These are phyloP conservation scores for Sicyos edulis DNA, from an alignment of 306 rosid genomes.

Conservation along the genomic window DNA sequence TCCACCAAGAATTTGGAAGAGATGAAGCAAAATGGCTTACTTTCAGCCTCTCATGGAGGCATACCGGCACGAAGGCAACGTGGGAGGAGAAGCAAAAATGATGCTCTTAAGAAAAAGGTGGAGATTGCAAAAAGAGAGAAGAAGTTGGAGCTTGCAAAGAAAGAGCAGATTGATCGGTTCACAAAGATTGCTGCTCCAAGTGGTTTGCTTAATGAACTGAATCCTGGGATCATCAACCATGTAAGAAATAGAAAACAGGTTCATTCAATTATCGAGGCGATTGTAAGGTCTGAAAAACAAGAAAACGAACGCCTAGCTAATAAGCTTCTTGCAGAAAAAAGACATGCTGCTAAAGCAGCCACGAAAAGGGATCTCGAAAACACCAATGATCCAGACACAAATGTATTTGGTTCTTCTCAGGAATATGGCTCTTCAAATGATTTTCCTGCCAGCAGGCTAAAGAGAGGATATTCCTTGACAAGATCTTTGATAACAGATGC, in stretches of 20 bases:
- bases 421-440: slow-evolving; percentile 32
- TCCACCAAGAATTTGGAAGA: slow-evolving; percentile 61
- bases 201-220: slow-evolving; percentile 85
- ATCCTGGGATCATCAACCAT: slow-evolving; percentile 97
- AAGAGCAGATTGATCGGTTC: slow-evolving; percentile 71
- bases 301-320: slow-evolving; percentile 42
- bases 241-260: slow-evolving; percentile 94
- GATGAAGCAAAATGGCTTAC: slow-evolving; percentile 88
- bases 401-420: slow-evolving; percentile 27
- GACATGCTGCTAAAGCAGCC: slow-evolving; percentile 32
- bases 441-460: slow-evolving; percentile 34
- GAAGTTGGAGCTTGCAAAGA: slow-evolving; percentile 80
- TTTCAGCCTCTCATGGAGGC: slow-evolving; percentile 76
- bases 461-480: slow-evolving; percentile 30
- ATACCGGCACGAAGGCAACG: slow-evolving; percentile 81
- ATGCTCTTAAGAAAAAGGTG: slow-evolving; percentile 57
- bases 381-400: slow-evolving; percentile 31
- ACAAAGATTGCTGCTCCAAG: slow-evolving; percentile 95
- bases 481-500: slow-evolving; percentile 33
- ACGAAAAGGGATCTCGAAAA: slow-evolving; percentile 36
- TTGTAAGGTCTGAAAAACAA: slow-evolving; percentile 66
- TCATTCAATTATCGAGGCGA: slow-evolving; percentile 80
- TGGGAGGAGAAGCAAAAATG: slow-evolving; percentile 61
- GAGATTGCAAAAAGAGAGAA: slow-evolving; percentile 80
- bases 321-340: slow-evolving; percentile 40